Evolutionary conservation across 2,329 filamentous ascomycete species (phyloP).

Genomic region (Fusarium multiceps): DNA sequence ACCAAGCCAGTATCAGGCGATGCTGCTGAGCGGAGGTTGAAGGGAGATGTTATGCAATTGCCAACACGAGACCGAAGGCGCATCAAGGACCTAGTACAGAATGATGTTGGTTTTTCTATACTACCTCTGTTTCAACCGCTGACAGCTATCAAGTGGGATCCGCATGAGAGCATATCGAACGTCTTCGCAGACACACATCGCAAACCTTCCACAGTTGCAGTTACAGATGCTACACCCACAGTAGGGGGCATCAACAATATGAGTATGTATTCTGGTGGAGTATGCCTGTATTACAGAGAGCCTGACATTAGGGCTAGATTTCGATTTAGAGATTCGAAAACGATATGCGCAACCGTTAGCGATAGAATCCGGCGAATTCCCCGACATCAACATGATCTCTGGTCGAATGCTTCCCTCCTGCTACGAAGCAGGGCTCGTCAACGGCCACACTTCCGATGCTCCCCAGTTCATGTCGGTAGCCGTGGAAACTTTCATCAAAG

Average conservation of each 20-base stretch:
- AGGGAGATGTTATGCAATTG: slow-evolving; percentile 77
- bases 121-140: slow-evolving; percentile 12
- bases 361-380: slow-evolving; percentile 76
- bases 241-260: slow-evolving; percentile 83
- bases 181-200: slow-evolving; percentile 64
- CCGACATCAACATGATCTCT: slow-evolving; percentile 71
- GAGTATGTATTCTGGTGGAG: slow-evolving; percentile 65
- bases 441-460: slow-evolving; percentile 69
- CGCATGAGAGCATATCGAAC: slow-evolving; percentile 63
- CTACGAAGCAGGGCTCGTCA: slow-evolving; percentile 72
- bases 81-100: slow-evolving; percentile 72
- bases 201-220: slow-evolving; percentile 56
- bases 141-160: slow-evolving; percentile 60
- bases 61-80: slow-evolving; percentile 73
- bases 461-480: slow-evolving; percentile 73
- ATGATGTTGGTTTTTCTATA: slow-evolving; percentile 63
- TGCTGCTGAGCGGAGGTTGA: slow-evolving; percentile 72
- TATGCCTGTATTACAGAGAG: not conserved
- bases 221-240: slow-evolving; percentile 73
- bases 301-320: slow-evolving; percentile 59
- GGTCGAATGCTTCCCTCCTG: slow-evolving; percentile 75
- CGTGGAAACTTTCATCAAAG: slow-evolving; percentile 75
- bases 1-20: slow-evolving; percentile 73
- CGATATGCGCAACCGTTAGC: slow-evolving; percentile 72
- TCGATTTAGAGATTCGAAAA: slow-evolving; percentile 75